phyloP scores from a whole-genome alignment of 257 asterid genomes.

The Penstemon eatonii region DNA sequence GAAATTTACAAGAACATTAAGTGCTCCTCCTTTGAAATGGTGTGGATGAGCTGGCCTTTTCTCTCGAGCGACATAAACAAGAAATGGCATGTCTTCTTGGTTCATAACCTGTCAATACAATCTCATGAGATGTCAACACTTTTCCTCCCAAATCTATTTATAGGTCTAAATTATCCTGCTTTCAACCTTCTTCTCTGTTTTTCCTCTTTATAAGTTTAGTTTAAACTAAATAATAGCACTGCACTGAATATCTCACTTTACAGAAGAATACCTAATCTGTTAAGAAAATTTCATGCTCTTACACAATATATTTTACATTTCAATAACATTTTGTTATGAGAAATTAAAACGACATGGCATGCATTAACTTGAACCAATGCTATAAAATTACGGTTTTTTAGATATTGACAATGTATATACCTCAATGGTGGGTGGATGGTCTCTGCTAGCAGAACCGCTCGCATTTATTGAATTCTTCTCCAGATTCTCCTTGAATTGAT shows the following conservation, averaged over 20 bases:
- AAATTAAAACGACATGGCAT: no score
- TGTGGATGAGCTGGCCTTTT: slow-evolving; percentile 59
- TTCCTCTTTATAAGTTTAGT: no score
- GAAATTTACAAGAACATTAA: slow-evolving; percentile 54
- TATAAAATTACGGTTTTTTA: not conserved
- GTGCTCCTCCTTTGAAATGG: slow-evolving; percentile 82
- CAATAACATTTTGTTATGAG: no score
- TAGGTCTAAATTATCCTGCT: no score
- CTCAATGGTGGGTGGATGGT: slow-evolving; percentile 42
- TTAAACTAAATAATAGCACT: no score
- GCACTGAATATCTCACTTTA: no score
- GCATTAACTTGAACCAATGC: not conserved
- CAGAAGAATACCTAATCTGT: no score
- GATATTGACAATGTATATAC: slow-evolving; percentile 5
- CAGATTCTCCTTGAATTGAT: slow-evolving; percentile 32
- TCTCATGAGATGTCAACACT: not conserved
- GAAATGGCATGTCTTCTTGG: slow-evolving; percentile 43
- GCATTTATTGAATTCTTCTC: slow-evolving; percentile 22
- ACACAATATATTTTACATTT: no score
- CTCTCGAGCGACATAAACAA: slow-evolving; percentile 70
- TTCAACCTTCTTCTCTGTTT: no score
- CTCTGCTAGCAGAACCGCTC: slow-evolving; percentile 6
- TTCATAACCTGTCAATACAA: slow-evolving; percentile 44
- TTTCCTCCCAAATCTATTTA: no score
- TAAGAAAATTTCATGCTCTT: no score